Evolutionary conservation across 2,329 filamentous ascomycete species (phyloP), one percentile per base, ranked within the genome.

Genomic region (Cladosporium sp.): DNA sequence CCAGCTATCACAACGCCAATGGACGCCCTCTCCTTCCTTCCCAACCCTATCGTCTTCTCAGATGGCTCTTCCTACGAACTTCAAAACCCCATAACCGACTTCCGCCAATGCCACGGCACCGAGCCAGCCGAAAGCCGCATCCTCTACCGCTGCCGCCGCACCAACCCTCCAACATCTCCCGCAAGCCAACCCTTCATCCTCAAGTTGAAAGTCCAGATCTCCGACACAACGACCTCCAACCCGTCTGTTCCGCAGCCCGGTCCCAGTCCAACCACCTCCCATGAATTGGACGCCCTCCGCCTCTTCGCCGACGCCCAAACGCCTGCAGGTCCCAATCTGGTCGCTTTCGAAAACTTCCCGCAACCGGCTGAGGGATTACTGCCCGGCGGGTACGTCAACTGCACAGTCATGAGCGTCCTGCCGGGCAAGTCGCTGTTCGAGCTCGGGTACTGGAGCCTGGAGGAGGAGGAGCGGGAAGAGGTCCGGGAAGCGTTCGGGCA

Each of bases 201-300:
- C 19, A 66, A 67, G 54, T 54, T 64, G 48, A 66, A 67, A 53
- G 55, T 65, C 9, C 64, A 66, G 59, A 48, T 43, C n/a, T 42
- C 45, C 5, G 61, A 49, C 3, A 8, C 31, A 14, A 34, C 10
- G 10, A 64, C 49, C 54, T 62, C 8, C 61, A 64, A 58, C 54
- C 57, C 9, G 5, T 28, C 22, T 28, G 22, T 28, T 28, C 64
- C 62, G 2, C 49, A 60, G 3, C 35, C 54, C 1, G 61, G 59
- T 10, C 63, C 61, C 9, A 66, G 63, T 50, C 49, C 56, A 22
- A 52, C 58, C 18, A 66, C 63, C 2, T 34, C 46, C 2, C 60
- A 60, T n/a, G 64, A 67, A 43, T 45, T 61, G 7, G 38, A 60
- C 46, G 64, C 63, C 9, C 53, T 67, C 11, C 33, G 54, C 35